Evolutionary conservation across 2,329 filamentous ascomycete genomes (phyloP).

Genomic region (Aspergillus awamori): DNA sequence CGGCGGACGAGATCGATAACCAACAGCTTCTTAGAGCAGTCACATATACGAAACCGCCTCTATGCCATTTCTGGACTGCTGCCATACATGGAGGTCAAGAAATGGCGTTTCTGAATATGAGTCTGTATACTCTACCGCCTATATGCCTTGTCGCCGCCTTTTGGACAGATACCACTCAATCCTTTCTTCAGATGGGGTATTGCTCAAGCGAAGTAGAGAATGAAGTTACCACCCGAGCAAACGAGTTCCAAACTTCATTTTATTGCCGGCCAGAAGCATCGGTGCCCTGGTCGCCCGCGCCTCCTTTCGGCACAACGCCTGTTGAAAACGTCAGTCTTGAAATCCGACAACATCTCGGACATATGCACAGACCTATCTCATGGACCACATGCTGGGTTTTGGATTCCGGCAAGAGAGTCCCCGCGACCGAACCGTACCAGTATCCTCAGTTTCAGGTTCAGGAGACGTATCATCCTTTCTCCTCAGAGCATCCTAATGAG

Average conservation of each 20-base stretch:
- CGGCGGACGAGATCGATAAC: not conserved
- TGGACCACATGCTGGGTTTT: slow-evolving; percentile 23
- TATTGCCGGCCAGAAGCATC: slow-evolving; percentile 1
- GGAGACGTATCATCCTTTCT: not conserved
- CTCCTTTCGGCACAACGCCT: not conserved
- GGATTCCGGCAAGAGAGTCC: slow-evolving; percentile 12
- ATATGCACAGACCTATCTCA: slow-evolving; percentile 14
- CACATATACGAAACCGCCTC: not conserved
- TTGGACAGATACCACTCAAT: slow-evolving; percentile 6
- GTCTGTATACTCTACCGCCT: not conserved
- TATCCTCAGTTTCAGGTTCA: not conserved
- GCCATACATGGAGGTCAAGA: not conserved
- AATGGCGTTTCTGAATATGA: not conserved
- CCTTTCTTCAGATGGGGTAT: slow-evolving; percentile 12
- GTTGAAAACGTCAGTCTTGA: slow-evolving; percentile 8
- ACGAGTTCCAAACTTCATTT: slow-evolving; percentile 10
- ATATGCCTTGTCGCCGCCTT: slow-evolving; percentile 6
- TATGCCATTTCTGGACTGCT: slow-evolving; percentile 8
- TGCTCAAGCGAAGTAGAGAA: not conserved
- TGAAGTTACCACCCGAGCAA: not conserved
- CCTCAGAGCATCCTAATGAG: not conserved
- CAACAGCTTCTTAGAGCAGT: slow-evolving; percentile 3
- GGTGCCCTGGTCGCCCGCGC: slow-evolving; percentile 12
- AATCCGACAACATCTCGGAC: slow-evolving; percentile 1
- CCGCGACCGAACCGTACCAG: slow-evolving; percentile 6